A percentile compares a stretch with the other conserved stretches of the same genome.
phyloP scores from a whole-genome alignment of 345 rosid species.

The Ricinus communis region DNA sequence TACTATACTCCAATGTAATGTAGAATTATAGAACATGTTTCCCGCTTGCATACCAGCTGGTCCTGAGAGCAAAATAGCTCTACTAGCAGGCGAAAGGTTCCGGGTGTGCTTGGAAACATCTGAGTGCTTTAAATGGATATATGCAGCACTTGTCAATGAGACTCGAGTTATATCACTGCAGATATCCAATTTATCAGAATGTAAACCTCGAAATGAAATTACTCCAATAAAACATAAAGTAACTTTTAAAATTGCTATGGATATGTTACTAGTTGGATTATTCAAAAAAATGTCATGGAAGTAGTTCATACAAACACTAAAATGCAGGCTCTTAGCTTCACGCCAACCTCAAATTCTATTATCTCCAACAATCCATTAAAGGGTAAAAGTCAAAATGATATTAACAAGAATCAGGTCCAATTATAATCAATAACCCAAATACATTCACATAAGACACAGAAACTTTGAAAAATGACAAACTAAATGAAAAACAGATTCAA shows the following conservation, averaged over 20 bases:
- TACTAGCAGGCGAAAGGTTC: conserved; percentile 91
- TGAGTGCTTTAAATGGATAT: conserved; percentile 70
- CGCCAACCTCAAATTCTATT: background rate
- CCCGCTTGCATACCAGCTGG: conserved; percentile 64
- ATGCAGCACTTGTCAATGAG: conserved; percentile 81
- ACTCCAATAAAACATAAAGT: background rate
- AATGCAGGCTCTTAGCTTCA: background rate
- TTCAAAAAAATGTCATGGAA: background rate
- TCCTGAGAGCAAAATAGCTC: conserved; percentile 84
- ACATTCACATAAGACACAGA: background rate
- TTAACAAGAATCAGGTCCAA: background rate
- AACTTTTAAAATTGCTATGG: background rate
- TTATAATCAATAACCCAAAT: conserved; percentile 3
- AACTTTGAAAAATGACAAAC: background rate
- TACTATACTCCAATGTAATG: background rate
- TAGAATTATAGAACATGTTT: conserved; percentile 4
- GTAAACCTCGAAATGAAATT: conserved; percentile 4
- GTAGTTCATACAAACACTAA: background rate
- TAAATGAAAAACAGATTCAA: background rate
- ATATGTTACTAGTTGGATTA: background rate
- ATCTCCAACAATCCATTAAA: background rate
- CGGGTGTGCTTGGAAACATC: conserved; percentile 85
- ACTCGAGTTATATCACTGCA: conserved; percentile 68
- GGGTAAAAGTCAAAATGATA: background rate
- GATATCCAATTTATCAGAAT: conserved; percentile 20